phyloP scores from a whole-genome alignment of 495 filamentous ascomycete species.

The Penicillium chermesinum region DNA sequence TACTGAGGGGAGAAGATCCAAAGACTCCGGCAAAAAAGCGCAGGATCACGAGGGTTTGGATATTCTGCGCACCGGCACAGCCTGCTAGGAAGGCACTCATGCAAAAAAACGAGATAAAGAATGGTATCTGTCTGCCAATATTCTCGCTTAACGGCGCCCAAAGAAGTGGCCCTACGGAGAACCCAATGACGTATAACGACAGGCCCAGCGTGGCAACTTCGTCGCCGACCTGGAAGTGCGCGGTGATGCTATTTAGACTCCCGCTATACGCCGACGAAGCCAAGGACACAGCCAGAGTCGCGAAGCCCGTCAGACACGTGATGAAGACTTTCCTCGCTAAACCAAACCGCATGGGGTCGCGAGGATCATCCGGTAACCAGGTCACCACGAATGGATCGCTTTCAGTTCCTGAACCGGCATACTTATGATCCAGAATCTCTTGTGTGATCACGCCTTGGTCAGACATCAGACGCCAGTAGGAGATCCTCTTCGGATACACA shows the following conservation, averaged over 20 bases:
- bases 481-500: neutral
- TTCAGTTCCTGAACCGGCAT: constrained; percentile 43
- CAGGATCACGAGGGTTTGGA: constrained; percentile 54
- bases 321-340: constrained; percentile 15
- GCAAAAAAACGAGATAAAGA: constrained; percentile 19
- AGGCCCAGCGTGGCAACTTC: constrained; percentile 44
- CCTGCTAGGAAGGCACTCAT: constrained; percentile 56
- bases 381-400: constrained; percentile 65
- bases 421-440: neutral
- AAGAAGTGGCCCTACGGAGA: constrained; percentile 43
- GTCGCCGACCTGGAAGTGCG: constrained; percentile 35
- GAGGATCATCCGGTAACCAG: constrained; percentile 55
- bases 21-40: constrained; percentile 63
- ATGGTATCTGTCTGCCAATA: constrained; percentile 39
- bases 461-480: neutral
- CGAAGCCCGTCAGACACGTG: constrained; percentile 13
- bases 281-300: constrained; percentile 20
- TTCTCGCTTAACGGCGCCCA: constrained; percentile 26
- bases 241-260: constrained; percentile 28
- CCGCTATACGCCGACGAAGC: constrained; percentile 43
- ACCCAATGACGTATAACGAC: constrained; percentile 46
- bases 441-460: neutral
- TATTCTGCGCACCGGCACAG: constrained; percentile 51
- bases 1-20: constrained; percentile 52
- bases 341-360: constrained; percentile 55